A percentile compares a stretch with the other conserved stretches of the same genome.
Evolutionary conservation across 306 rosid species (phyloP).

Genomic region (Heteromeles arbutifolia): DNA sequence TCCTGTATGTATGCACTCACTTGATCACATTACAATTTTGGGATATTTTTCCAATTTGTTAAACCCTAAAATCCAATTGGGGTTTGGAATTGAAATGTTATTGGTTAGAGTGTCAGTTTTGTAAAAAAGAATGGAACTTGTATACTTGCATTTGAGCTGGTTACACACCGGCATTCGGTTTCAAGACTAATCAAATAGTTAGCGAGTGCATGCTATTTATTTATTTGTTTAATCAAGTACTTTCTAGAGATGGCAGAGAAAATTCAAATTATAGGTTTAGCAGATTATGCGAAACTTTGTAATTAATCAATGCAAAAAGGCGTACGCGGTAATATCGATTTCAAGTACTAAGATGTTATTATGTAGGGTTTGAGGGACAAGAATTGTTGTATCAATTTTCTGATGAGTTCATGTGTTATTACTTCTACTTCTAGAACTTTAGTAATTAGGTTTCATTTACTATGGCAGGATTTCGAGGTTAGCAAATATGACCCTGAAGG

Average conservation of each 20-base stretch:
- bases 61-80: neutral
- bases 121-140: neutral
- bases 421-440: neutral
- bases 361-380: neutral
- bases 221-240: neutral
- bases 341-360: neutral
- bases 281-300: neutral
- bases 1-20: constrained; percentile 47
- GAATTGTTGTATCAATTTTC: neutral
- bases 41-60: neutral
- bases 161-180: neutral
- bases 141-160: neutral
- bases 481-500: constrained; percentile 71
- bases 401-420: neutral
- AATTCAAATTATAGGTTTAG: neutral
- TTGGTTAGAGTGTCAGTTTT: neutral
- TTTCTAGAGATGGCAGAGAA: neutral
- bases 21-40: neutral
- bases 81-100: neutral
- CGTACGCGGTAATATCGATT: neutral
- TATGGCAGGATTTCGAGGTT: constrained; percentile 62
- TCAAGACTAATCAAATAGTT: neutral
- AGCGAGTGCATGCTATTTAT: neutral
- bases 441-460: neutral
- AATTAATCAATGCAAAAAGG: neutral